These are phyloP conservation scores for Trichoderma semiorbis DNA, from an alignment of 2,329 filamentous ascomycete species.

Conservation along the genomic window DNA sequence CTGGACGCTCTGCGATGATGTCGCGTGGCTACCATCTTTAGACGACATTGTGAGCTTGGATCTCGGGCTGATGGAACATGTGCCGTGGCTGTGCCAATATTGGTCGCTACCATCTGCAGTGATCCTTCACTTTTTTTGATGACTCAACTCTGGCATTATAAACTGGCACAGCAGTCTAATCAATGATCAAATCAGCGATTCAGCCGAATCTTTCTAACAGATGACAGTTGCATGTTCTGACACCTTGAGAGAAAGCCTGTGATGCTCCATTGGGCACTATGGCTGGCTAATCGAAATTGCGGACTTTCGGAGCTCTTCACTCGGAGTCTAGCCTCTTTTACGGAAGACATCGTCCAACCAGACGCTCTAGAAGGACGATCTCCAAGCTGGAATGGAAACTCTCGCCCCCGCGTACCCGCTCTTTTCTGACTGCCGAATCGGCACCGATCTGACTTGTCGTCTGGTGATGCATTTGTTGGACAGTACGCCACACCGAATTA, in stretches of 20 bases:
- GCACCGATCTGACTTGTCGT: background rate
- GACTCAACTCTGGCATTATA: background rate
- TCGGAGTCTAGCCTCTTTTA: background rate
- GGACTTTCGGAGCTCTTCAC: background rate
- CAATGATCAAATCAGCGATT: background rate
- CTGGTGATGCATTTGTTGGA: background rate
- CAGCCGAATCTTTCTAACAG: background rate
- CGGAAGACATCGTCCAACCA: background rate
- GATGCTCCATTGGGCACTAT: too few species aligned
- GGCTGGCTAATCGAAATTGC: background rate
- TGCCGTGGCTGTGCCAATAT: background rate
- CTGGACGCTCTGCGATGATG: background rate
- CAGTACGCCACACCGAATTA: background rate
- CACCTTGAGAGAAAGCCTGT: background rate
- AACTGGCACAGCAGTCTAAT: background rate
- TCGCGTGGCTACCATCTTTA: background rate
- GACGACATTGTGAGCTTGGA: background rate
- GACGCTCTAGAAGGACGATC: background rate
- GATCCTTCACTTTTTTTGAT: background rate
- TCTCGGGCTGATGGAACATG: background rate
- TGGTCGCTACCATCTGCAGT: background rate
- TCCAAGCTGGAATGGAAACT: background rate
- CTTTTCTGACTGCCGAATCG: background rate
- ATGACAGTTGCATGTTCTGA: background rate
- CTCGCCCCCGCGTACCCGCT: background rate